Evolutionary conservation across 1,139 yeast species (phyloP), one percentile per base, ranked within the genome.

Genomic region (Lodderomyces pseudojiufengensis): DNA sequence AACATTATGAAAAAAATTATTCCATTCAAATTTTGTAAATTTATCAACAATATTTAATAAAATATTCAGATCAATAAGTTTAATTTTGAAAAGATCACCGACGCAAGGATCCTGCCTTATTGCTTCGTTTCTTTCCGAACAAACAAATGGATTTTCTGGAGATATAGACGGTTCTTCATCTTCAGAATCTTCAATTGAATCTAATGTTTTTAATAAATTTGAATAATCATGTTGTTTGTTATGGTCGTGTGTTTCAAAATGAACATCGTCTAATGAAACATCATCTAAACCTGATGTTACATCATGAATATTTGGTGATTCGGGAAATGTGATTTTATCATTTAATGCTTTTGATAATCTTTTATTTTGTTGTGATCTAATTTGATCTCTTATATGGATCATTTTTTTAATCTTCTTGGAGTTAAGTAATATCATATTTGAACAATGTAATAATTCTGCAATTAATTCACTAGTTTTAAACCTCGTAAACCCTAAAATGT

Each of bases 1-100:
- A 15, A 70, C 76, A 46, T 70, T 70, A 45, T 70, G 76, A 51
- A 69, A 70, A 47, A 70, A 70, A 38, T 70, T 70, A 40, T 70
- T 71, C 74, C 75, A 70, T 4, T 73, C 70, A 44, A 51, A 68
- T 33, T 54, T 47, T 3, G 70, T 64, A 45, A 70, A 66, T 42
- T 61, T 65, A 15, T 54, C 46, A 11, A 69, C 55, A 16, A 70
- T 63, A 32, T 57, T 54, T 22, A 48, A 37, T 36, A 70, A 53
- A 27, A 70, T 59, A 4, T 54, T 55, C 63, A 67, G 71, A 40
- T 70, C 76, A 16, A 63, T 46, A 13, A 70, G 50, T 41, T 62
- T 61, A 34, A 67, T 66, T 41, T 70, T 70, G 50, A 69, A 70
- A 36, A 54, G 56, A 40, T 70, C 76, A 2, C 76, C 76, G 15